Conservation (phyloP, 1,284 basidiomycete species). For the Apiotrichum porosum region DNA sequence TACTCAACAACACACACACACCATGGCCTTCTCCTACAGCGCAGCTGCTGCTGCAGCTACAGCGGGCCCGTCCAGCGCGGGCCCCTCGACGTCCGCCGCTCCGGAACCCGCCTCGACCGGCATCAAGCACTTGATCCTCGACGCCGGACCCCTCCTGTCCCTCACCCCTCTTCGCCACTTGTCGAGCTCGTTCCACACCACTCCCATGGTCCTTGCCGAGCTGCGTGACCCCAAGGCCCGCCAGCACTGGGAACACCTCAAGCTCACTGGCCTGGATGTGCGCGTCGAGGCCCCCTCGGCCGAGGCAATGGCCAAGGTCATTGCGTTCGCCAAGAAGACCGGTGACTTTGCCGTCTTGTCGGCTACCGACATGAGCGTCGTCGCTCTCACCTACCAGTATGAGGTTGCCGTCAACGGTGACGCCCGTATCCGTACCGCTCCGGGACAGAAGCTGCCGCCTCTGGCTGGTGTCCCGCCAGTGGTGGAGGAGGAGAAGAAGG, state of each 20-base stretch:
- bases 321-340: slow-evolving; percentile 88
- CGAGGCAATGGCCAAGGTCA: slow-evolving; percentile 71
- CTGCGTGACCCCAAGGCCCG: slow-evolving; percentile 79
- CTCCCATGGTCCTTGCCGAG: slow-evolving; percentile 82
- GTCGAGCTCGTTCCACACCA: slow-evolving; percentile 75
- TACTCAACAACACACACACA: not conserved
- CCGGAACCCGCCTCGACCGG: slow-evolving; percentile 2
- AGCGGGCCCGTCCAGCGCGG: not conserved
- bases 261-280: slow-evolving; percentile 62
- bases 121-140: slow-evolving; percentile 76
- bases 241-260: slow-evolving; percentile 72
- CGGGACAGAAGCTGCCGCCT: slow-evolving; percentile 34
- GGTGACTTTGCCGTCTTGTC: slow-evolving; percentile 95
- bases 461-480: not conserved
- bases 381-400: slow-evolving; percentile 81
- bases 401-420: slow-evolving; percentile 57
- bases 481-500: slow-evolving; percentile 45
- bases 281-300: slow-evolving; percentile 68
- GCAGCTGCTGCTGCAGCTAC: slow-evolving; percentile 6
- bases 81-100: not conserved
- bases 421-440: slow-evolving; percentile 53
- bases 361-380: slow-evolving; percentile 80
- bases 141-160: slow-evolving; percentile 84
- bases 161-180: slow-evolving; percentile 77
- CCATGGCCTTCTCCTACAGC: slow-evolving; percentile 16